These are phyloP conservation scores for Colletotrichum euphorbiae DNA, from an alignment of 2,329 filamentous ascomycete species.

Conservation along the genomic window DNA sequence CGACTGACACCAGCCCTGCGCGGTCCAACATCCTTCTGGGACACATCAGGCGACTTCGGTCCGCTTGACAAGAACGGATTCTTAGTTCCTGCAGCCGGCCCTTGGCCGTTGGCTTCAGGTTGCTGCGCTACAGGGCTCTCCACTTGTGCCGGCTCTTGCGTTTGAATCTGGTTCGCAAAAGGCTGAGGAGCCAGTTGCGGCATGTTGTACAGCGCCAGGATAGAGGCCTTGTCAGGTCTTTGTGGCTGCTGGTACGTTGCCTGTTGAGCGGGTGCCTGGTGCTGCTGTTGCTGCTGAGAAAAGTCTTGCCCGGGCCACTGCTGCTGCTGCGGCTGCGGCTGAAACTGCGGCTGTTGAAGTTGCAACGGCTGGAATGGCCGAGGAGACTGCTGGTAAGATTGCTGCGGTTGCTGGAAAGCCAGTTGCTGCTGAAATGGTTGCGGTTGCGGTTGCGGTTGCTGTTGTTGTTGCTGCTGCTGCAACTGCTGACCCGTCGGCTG, in stretches of 20 bases:
- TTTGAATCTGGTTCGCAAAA: conserved; percentile 45
- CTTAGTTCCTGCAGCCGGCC: conserved; percentile 55
- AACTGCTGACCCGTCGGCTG: conserved; percentile 39
- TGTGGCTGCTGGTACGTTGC: conserved; percentile 51
- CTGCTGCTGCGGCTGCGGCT: conserved; percentile 43
- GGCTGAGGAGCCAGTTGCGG: conserved; percentile 62
- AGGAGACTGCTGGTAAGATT: conserved; percentile 44
- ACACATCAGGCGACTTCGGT: conserved; percentile 39
- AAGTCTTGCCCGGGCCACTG: conserved; percentile 45
- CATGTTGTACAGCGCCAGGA: conserved; percentile 80
- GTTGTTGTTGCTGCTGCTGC: conserved; percentile 43
- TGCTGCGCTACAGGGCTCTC: conserved; percentile 39
- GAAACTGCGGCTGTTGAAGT: conserved; percentile 42
- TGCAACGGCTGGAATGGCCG: conserved; percentile 42
- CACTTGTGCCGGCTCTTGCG: conserved; percentile 31
- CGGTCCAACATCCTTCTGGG: conserved; percentile 37
- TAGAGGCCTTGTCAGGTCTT: conserved; percentile 76
- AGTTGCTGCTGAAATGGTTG: conserved; percentile 43
- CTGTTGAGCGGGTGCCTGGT: conserved; percentile 57
- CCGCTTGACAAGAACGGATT: conserved; percentile 67
- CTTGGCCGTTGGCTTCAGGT: conserved; percentile 2
- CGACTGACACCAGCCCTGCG: conserved; percentile 66
- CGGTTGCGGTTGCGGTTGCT: conserved; percentile 39
- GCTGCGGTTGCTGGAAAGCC: conserved; percentile 40
- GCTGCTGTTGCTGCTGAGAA: conserved; percentile 45